Percentiles rank a stretch among this genome's conserved stretches.
Conservation (phyloP, 1,139 yeast species). For the Geotrichum europaeum region DNA sequence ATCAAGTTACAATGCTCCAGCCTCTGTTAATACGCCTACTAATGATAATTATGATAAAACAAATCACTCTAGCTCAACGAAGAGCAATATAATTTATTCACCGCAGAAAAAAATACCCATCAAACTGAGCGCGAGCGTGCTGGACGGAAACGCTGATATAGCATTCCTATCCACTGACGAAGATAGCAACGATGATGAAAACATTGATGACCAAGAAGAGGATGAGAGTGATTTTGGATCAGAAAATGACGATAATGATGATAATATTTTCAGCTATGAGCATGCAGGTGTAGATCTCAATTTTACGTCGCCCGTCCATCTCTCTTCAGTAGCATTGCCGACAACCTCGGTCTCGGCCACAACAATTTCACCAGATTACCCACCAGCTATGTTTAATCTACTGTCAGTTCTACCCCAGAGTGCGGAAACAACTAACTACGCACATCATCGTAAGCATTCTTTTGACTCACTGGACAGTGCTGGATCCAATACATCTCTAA, state of each 20-base stretch:
- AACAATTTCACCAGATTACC: slow-evolving; percentile 2
- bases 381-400: slow-evolving; percentile 7
- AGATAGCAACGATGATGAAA: slow-evolving; percentile 1
- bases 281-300: not conserved
- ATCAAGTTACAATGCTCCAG: not conserved
- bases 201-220: not conserved
- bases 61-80: not conserved
- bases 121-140: slow-evolving; percentile 5
- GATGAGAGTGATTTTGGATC: not conserved
- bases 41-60: not conserved
- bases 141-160: slow-evolving; percentile 1
- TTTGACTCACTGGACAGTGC: slow-evolving; percentile 6
- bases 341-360: slow-evolving; percentile 7
- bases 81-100: not conserved
- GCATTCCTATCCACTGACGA: slow-evolving; percentile 14
- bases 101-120: slow-evolving; percentile 1
- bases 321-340: slow-evolving; percentile 4
- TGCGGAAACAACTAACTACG: not conserved
- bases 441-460: not conserved
- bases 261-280: not conserved
- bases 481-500: slow-evolving; percentile 4
- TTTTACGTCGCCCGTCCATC: slow-evolving; percentile 7
- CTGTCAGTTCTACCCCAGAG: slow-evolving; percentile 6
- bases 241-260: not conserved
- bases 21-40: not conserved